These are phyloP conservation scores for Jacaranda mimosifolia DNA, from an alignment of 257 asterid genomes.

Conservation along the genomic window DNA sequence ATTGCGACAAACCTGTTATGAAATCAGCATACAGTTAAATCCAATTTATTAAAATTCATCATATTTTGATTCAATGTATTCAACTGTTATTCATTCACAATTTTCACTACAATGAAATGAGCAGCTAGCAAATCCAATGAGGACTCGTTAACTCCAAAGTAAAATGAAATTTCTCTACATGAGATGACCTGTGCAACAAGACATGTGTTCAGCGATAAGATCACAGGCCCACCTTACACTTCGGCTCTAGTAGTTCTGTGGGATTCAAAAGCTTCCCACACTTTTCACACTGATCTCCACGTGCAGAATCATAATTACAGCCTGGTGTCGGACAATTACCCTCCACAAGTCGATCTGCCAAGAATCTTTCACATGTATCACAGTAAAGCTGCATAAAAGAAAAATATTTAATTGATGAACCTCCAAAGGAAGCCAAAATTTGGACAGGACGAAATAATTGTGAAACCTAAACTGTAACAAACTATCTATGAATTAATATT, in stretches of 20 bases:
- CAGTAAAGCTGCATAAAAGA: constrained; percentile 71
- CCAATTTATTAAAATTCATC: constrained; percentile 1
- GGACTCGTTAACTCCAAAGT: too few relatives aligned
- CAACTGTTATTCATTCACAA: too few relatives aligned
- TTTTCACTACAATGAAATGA: too few relatives aligned
- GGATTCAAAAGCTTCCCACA: constrained; percentile 92
- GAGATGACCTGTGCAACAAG: too few relatives aligned
- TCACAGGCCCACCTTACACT: constrained; percentile 73
- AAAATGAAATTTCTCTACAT: too few relatives aligned
- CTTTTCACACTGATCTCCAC: constrained; percentile 95
- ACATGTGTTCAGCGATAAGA: neutral
- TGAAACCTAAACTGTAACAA: constrained; percentile 3
- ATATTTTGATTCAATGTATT: constrained; percentile 11
- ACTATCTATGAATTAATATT: constrained; percentile 8
- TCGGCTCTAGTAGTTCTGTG: constrained; percentile 81
- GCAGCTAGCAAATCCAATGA: too few relatives aligned
- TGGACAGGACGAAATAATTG: constrained; percentile 4
- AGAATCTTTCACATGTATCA: constrained; percentile 73
- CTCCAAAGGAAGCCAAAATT: neutral
- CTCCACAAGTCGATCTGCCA: constrained; percentile 93
- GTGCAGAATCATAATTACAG: constrained; percentile 86
- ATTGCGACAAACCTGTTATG: constrained; percentile 68
- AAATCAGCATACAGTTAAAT: constrained; percentile 28
- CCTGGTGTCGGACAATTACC: constrained; percentile 85
- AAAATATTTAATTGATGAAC: constrained; percentile 8